A percentile compares a stretch with the other conserved stretches of the same genome.
Conservation (phyloP, 148 eudicot genomes). For the Chenopodium album region DNA sequence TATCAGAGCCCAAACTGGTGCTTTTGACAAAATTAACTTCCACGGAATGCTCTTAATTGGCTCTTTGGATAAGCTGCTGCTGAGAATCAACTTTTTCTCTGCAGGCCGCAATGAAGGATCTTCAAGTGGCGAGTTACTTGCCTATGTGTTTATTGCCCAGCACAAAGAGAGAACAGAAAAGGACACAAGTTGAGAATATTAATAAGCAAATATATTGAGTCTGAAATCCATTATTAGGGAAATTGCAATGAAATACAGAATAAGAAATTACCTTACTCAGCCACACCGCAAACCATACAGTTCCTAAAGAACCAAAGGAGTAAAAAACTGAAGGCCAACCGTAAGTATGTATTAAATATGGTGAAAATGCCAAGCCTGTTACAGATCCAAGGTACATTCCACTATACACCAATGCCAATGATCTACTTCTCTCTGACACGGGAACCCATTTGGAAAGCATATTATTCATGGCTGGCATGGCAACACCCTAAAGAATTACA, state of each 20-base stretch:
- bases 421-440: constrained; percentile 92
- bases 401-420: constrained; percentile 92
- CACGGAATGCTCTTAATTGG: constrained; percentile 84
- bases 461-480: constrained; percentile 99
- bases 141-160: constrained; percentile 40
- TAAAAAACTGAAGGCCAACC: constrained; percentile 98
- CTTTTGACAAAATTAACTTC: constrained; percentile 72
- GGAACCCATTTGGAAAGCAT: constrained; percentile 96
- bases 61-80: constrained; percentile 52
- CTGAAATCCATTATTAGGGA: not conserved
- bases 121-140: constrained; percentile 84
- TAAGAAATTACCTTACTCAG: constrained; percentile 53
- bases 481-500: constrained; percentile 77
- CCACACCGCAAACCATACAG: constrained; percentile 88
- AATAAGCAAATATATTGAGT: not conserved
- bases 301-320: constrained; percentile 94
- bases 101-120: constrained; percentile 71
- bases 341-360: constrained; percentile 65
- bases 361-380: constrained; percentile 90
- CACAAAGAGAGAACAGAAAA: not conserved
- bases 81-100: constrained; percentile 78
- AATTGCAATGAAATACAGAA: not conserved
- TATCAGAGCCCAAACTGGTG: constrained; percentile 96
- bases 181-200: not conserved
- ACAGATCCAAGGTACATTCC: constrained; percentile 99